phyloP scores from a whole-genome alignment of 2,329 filamentous ascomycete genomes.

The Monilinia fructicola region DNA sequence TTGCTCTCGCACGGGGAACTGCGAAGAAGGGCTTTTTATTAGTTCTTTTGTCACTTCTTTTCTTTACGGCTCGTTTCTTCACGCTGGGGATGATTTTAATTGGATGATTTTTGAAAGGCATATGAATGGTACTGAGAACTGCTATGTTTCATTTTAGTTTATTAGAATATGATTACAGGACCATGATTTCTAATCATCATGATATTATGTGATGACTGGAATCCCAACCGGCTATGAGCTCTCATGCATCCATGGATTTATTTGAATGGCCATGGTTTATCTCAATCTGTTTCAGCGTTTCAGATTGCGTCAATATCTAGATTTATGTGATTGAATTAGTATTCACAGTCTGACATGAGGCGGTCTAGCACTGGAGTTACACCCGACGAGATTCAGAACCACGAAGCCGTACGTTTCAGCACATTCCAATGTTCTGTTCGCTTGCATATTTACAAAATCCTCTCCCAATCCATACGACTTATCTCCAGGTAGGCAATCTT shows the following conservation, averaged over 20 bases:
- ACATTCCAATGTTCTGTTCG: background rate
- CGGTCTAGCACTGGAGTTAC: too few relatives aligned
- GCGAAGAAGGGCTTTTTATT: background rate
- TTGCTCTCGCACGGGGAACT: conserved; percentile 2
- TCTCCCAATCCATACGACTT: background rate
- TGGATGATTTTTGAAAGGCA: conserved; percentile 7
- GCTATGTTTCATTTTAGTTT: conserved; percentile 15
- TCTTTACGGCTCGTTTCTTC: conserved; percentile 12
- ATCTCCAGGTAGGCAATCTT: background rate
- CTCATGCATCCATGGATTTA: background rate
- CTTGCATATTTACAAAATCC: background rate
- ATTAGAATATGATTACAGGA: conserved; percentile 17
- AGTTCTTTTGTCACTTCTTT: background rate
- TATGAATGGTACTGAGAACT: conserved; percentile 2
- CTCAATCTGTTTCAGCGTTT: background rate
- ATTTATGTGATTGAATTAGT: background rate
- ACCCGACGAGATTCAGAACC: background rate
- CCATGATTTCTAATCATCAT: background rate
- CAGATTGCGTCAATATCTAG: background rate
- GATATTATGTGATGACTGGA: background rate
- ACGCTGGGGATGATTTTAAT: conserved; percentile 4
- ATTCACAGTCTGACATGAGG: background rate
- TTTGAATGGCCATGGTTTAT: background rate
- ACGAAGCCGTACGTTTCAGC: background rate
- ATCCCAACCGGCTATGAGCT: background rate